Conservation (phyloP, 2,329 filamentous ascomycete genomes). For the Dothideomycetidae sp. region DNA sequence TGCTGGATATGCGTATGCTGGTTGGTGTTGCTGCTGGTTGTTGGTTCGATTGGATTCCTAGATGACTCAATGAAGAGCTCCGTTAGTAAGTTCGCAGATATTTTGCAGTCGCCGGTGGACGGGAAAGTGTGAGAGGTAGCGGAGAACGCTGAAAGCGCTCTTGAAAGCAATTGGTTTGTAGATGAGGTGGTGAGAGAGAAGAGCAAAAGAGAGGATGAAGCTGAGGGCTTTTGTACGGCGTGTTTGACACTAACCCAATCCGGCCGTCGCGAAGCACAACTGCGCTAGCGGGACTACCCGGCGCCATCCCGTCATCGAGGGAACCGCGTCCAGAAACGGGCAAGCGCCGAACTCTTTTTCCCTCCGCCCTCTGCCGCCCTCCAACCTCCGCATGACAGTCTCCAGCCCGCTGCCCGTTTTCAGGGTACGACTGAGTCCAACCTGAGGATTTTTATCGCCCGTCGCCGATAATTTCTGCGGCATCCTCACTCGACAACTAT, state of each 20-base stretch:
- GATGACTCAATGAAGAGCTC: constrained; percentile 26
- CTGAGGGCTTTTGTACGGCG: constrained; percentile 3
- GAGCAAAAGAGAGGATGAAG: constrained; percentile 3
- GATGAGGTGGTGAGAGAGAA: constrained; percentile 17
- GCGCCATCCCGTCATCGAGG: constrained; percentile 6
- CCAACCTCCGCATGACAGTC: neutral
- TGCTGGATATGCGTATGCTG: constrained; percentile 14
- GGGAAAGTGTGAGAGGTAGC: constrained; percentile 12
- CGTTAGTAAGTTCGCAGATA: constrained; percentile 24
- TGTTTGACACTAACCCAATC: constrained; percentile 7
- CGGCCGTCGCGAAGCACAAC: constrained; percentile 8
- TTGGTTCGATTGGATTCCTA: constrained; percentile 12
- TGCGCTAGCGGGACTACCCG: constrained; percentile 1
- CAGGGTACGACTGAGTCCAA: too few species aligned
- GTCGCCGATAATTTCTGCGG: neutral
- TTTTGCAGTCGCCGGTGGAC: constrained; percentile 23
- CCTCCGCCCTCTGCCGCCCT: too few species aligned
- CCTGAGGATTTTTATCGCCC: too few species aligned
- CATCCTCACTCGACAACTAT: too few species aligned
- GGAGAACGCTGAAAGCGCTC: constrained; percentile 13
- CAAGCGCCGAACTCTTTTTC: neutral
- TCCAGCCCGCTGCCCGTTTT: too few species aligned
- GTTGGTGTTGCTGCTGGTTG: constrained; percentile 7
- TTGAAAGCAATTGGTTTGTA: constrained; percentile 15
- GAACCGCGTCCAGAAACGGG: neutral